Conservation (phyloP, 2,329 filamentous ascomycete species). For the Leptosphaerulina australis region DNA sequence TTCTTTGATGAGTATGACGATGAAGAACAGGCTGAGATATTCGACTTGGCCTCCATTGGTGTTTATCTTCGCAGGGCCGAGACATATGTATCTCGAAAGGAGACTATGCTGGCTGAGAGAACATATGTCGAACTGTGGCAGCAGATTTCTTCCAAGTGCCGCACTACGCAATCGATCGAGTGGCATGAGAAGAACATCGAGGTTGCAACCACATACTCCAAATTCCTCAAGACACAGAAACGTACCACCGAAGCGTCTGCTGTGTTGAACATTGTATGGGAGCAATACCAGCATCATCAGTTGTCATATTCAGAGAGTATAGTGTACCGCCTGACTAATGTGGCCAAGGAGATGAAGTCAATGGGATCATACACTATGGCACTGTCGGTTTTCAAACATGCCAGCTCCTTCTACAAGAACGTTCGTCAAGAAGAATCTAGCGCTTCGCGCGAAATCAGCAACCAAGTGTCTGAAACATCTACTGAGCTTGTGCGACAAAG, state of each 20-base stretch:
- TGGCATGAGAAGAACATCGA: conserved; percentile 58
- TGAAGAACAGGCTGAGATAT: conserved; percentile 38
- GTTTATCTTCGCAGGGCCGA: conserved; percentile 49
- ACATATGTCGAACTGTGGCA: conserved; percentile 60
- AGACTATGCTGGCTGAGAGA: conserved; percentile 50
- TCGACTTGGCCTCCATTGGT: conserved; percentile 47
- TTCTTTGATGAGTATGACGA: conserved; percentile 52
- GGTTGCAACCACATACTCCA: conserved; percentile 54
- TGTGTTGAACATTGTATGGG: conserved; percentile 55
- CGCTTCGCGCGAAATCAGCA: conserved; percentile 52
- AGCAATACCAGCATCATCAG: conserved; percentile 57
- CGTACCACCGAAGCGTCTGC: conserved; percentile 54
- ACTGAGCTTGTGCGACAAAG: conserved; percentile 52
- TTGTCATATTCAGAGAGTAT: conserved; percentile 49
- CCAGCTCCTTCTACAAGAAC: conserved; percentile 43
- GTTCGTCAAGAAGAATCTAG: conserved; percentile 46
- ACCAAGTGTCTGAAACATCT: conserved; percentile 50
- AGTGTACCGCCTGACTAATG: conserved; percentile 43
- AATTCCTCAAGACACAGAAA: conserved; percentile 56
- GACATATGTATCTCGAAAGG: conserved; percentile 41
- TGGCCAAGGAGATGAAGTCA: conserved; percentile 55
- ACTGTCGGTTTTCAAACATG: conserved; percentile 56
- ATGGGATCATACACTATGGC: conserved; percentile 54
- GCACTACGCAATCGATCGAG: conserved; percentile 50
- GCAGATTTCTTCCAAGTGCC: conserved; percentile 56